These are phyloP conservation scores for Trichoderma breve DNA, from an alignment of 2,329 filamentous ascomycete species.

Conservation along the genomic window DNA sequence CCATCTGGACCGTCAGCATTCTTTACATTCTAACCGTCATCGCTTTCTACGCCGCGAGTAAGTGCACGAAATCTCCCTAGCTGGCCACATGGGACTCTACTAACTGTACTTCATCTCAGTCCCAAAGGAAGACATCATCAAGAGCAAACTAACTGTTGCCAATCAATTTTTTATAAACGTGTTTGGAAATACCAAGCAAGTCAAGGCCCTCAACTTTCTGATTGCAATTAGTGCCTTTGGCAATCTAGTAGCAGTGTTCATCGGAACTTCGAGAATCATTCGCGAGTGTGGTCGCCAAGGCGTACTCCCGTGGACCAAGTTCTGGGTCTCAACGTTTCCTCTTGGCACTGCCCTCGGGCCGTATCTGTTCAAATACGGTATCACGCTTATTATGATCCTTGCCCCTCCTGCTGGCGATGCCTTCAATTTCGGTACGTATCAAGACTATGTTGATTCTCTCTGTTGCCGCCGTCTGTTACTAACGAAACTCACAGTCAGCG, in stretches of 20 bases:
- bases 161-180: conserved; percentile 58
- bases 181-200: conserved; percentile 50
- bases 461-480: background rate
- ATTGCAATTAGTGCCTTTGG: conserved; percentile 58
- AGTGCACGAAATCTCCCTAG: conserved; percentile 7
- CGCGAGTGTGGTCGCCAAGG: conserved; percentile 62
- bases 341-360: conserved; percentile 63
- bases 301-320: conserved; percentile 56
- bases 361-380: conserved; percentile 55
- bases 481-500: conserved; percentile 50
- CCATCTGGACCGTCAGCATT: conserved; percentile 50
- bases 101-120: conserved; percentile 33
- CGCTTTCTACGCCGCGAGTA: conserved; percentile 57
- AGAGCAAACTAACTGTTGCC: conserved; percentile 54
- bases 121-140: conserved; percentile 51
- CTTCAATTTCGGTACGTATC: conserved; percentile 55
- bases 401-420: conserved; percentile 62
- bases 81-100: background rate
- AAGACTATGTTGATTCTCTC: background rate
- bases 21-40: conserved; percentile 60
- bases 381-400: conserved; percentile 60
- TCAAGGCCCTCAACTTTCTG: conserved; percentile 55
- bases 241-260: conserved; percentile 55
- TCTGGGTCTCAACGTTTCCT: conserved; percentile 62
- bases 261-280: conserved; percentile 55